Base-by-base conservation (phyloP, 306 rosid species). In the Pachyrhizus erosus region DNA sequence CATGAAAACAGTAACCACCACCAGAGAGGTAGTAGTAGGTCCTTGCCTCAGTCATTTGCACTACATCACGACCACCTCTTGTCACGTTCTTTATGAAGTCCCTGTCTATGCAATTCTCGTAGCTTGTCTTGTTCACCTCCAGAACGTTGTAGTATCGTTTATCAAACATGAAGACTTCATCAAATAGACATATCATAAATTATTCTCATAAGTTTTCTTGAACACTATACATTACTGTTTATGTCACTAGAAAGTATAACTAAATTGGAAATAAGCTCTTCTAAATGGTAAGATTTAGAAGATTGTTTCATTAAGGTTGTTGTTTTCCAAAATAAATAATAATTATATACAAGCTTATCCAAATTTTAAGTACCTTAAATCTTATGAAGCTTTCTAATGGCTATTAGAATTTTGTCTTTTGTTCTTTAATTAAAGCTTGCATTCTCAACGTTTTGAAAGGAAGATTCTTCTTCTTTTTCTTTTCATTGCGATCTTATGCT, bases 1-100 rank as follows among this genome's bases (percentile, higher is more conserved):
- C 93, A 3, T 90, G 89, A 21, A 67, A 94, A 81, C 96, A 94
- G 75, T 91, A 92, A 7, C 96, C 96, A 54, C 94, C 94, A 0
- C 90, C 46, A 0, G 90, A 66, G 42, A 91, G 45, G 83, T 66
- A 94, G 80, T 90, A 94, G 65, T 94, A 92, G 0, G 89, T 86
- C 46, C 62, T 83, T 13, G 85, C 68, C 79, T 91, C 93, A 0
- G 69, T 84, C 27, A 92, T 55, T 21, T 92, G 84, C 51, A 84
- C 90, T 78, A 94, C 98, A 2, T 94, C 97, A 0, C 97, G 85
- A 1, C 97, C 98, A 2, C 94, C 98, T 0, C 84, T 86, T 0
- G 97, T 92, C 10, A 87, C 61, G 86, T 94, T 94, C 20, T 45
- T 82, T 0, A 92, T 79, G 86, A 94, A 92, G 3, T 61, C 87